Base-by-base conservation (phyloP, 495 filamentous ascomycete genomes). In the Cairneyella variabilis region DNA sequence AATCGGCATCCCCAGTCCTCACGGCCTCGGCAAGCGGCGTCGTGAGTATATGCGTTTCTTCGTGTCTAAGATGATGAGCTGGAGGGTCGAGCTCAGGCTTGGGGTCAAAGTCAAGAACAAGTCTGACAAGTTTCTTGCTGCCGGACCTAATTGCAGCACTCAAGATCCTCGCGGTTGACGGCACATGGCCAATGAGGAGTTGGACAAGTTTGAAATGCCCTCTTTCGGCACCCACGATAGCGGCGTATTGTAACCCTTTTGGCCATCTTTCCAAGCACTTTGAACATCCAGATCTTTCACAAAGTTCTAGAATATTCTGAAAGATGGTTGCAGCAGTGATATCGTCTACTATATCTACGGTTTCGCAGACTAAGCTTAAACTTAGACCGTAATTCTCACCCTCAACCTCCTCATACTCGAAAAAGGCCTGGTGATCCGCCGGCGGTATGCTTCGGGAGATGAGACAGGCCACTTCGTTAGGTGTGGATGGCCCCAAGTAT, bases 1-100 rank as follows among this genome's bases (percentile, higher is more conserved):
- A 16, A 21, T 5, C 22, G 18, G 12, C 34, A 27, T 51, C 28
- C 25, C 37, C 17, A 26, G 14, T 32, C 20, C 26, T 27, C 36
- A 51, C 37, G 11, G 48, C 34, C 48, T 51, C 48, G n/a, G 34
- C 36, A 27, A 41, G 27, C 21, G 48, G 37, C 14, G 48, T 51
- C 11, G 48, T 51, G 23, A 6, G 17, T 21, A 5, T 6, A 5
- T 8, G 5, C 1, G 27, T 3, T 32, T 3, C 36, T 27, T 11
- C n/a, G 14, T 18, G 21, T 12, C 22, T 21, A 20, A 51, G 20
- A 16, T 1, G 1, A 26, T 51, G 37, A 21, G 30, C 48, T 25
- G 34, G 36, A 28, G 34, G 36, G 32, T 51, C 37, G 27, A 41
- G 32, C n/a, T 51, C 48, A 4, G 48, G 48, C 18, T 42, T 51